These are phyloP conservation scores for Apiotrichum brassicae DNA, from an alignment of 1,284 basidiomycete species.

Conservation along the genomic window DNA sequence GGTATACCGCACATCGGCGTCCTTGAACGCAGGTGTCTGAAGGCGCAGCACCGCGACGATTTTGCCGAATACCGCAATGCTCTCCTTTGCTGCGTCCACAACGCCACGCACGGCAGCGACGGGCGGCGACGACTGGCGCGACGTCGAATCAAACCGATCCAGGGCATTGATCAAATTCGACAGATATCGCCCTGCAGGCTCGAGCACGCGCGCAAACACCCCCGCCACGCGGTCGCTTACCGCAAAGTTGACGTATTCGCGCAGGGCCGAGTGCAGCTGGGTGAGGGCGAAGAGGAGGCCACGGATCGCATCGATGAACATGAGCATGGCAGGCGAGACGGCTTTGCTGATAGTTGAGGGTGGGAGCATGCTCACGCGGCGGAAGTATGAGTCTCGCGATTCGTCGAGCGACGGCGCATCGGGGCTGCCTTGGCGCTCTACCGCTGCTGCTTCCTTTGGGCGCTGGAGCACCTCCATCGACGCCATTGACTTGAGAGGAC, in stretches of 20 bases:
- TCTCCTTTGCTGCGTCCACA: conserved; percentile 77
- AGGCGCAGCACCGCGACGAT: conserved; percentile 74
- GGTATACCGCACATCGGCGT: conserved; percentile 76
- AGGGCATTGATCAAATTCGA: conserved; percentile 77
- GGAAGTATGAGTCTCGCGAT: conserved; percentile 90
- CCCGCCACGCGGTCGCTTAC: conserved; percentile 79
- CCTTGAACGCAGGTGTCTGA: conserved; percentile 61
- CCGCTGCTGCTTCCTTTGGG: conserved; percentile 3
- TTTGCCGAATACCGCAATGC: conserved; percentile 77
- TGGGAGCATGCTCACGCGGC: conserved; percentile 69
- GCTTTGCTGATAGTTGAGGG: conserved; percentile 60
- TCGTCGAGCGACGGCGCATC: conserved; percentile 52
- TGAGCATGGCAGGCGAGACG: conserved; percentile 66
- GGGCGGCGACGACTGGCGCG: conserved; percentile 60
- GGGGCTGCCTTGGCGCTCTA: conserved; percentile 10
- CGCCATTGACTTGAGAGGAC: conserved; percentile 20
- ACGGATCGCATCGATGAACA: conserved; percentile 77
- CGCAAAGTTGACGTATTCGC: conserved; percentile 80
- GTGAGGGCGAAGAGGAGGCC: conserved; percentile 88
- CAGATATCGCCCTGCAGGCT: conserved; percentile 77
- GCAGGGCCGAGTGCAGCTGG: conserved; percentile 82
- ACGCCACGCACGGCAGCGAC: conserved; percentile 65
- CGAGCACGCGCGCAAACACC: conserved; percentile 73
- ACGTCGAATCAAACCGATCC: conserved; percentile 84
- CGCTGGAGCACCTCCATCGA: conserved; percentile 17